Conservation (phyloP, 1,284 basidiomycete genomes). For the Schizophyllum commune region DNA sequence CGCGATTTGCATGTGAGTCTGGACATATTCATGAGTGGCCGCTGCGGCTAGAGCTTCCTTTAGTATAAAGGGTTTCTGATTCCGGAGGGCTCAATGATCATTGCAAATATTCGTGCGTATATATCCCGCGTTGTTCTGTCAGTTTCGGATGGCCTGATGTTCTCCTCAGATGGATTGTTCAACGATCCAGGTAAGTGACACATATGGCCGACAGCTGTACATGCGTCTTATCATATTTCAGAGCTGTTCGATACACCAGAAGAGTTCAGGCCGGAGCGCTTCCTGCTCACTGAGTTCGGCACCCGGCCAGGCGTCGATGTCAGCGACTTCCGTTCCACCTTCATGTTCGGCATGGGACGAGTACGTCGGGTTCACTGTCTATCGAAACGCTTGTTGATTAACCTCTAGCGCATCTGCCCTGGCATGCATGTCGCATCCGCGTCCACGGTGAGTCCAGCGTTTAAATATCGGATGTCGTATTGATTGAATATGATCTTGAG, state of each 20-base stretch:
- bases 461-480: too few species aligned
- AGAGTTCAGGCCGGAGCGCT: slow-evolving; percentile 13
- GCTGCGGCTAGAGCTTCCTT: neutral
- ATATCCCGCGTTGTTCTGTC: neutral
- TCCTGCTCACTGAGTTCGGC: slow-evolving; percentile 10
- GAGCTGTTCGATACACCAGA: slow-evolving; percentile 16
- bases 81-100: slow-evolving; percentile 11
- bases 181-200: slow-evolving; percentile 11
- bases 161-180: slow-evolving; percentile 11
- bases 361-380: slow-evolving; percentile 5
- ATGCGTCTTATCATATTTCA: neutral
- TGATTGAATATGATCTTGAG: slow-evolving; percentile 10
- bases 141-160: neutral
- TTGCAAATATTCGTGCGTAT: slow-evolving; percentile 13
- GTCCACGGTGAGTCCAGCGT: slow-evolving; percentile 15
- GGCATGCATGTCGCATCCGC: slow-evolving; percentile 23
- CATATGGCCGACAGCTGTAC: neutral
- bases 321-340: slow-evolving; percentile 6
- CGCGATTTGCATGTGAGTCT: slow-evolving; percentile 7
- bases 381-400: neutral
- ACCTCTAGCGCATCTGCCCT: slow-evolving; percentile 19
- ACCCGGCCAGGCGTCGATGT: slow-evolving; percentile 11
- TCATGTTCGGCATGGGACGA: slow-evolving; percentile 13
- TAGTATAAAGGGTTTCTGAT: slow-evolving; percentile 14
- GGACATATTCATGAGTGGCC: neutral